Conservation (phyloP, 805 yeast species). For the Zygoascus flipseniorum region DNA sequence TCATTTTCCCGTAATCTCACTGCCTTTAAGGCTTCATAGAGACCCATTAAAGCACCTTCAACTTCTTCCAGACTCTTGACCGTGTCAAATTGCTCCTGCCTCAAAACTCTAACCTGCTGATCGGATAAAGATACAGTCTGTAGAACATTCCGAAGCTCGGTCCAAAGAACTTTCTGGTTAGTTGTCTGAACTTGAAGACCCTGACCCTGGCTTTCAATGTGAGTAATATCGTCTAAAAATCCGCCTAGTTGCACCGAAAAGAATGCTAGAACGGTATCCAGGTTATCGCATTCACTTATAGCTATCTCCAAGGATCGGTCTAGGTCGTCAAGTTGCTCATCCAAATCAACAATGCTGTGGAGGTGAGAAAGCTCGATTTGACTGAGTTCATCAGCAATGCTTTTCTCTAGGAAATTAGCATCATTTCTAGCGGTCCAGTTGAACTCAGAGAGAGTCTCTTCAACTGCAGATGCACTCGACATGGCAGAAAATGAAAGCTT, state of each 20-base stretch:
- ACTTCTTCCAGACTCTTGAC: conserved; percentile 35
- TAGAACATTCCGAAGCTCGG: conserved; percentile 59
- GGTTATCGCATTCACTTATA: conserved; percentile 43
- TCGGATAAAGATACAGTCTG: conserved; percentile 62
- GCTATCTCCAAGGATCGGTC: conserved; percentile 37
- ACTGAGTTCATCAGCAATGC: conserved; percentile 51
- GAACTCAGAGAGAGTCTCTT: conserved; percentile 67
- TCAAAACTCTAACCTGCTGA: conserved; percentile 40
- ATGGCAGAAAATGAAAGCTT: conserved; percentile 11
- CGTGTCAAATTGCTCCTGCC: conserved; percentile 42
- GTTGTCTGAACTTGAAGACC: conserved; percentile 79
- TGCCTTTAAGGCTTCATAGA: conserved; percentile 58
- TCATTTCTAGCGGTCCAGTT: conserved; percentile 69
- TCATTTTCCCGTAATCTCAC: conserved; percentile 37
- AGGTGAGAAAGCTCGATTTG: conserved; percentile 57
- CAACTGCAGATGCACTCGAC: conserved; percentile 30
- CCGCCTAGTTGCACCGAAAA: conserved; percentile 55
- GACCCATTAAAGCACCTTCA: conserved; percentile 47
- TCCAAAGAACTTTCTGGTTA: conserved; percentile 68
- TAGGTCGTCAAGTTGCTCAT: conserved; percentile 36
- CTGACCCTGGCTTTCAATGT: conserved; percentile 64
- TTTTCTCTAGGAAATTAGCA: conserved; percentile 46
- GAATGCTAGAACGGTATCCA: conserved; percentile 46
- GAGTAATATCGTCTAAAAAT: conserved; percentile 58
- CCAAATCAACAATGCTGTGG: conserved; percentile 44